A percentile compares a stretch with the other conserved stretches of the same genome.
phyloP scores from a whole-genome alignment of 1,284 basidiomycete genomes.

The Inonotus hispidus region DNA sequence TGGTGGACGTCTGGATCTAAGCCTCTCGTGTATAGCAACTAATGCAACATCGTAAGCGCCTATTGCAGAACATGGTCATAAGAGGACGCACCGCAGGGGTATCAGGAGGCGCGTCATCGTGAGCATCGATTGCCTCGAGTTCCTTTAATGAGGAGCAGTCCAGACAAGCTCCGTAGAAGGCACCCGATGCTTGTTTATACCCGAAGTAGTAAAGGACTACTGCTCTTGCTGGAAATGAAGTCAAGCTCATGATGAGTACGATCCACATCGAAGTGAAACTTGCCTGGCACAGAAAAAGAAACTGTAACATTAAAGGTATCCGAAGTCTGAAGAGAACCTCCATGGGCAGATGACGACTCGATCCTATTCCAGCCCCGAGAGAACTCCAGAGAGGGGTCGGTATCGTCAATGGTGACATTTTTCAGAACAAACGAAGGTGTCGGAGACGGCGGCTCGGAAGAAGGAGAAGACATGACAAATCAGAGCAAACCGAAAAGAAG shows the following conservation, averaged over 20 bases:
- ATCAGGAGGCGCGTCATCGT: background rate
- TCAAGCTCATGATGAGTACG: background rate
- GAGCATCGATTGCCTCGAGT: constrained; percentile 7
- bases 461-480: constrained; percentile 10
- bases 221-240: constrained; percentile 7
- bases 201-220: constrained; percentile 18
- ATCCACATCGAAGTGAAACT: background rate
- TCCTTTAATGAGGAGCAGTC: constrained; percentile 5
- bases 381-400: constrained; percentile 18
- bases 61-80: background rate
- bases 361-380: constrained; percentile 18
- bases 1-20: constrained; percentile 9
- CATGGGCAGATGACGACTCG: constrained; percentile 9
- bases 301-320: constrained; percentile 5
- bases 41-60: background rate
- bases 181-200: constrained; percentile 11
- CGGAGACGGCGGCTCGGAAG: background rate
- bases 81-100: constrained; percentile 7
- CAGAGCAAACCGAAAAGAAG: background rate
- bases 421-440: constrained; percentile 13
- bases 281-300: constrained; percentile 14
- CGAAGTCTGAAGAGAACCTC: constrained; percentile 10
- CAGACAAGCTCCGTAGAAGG: constrained; percentile 15
- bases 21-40: constrained; percentile 9
- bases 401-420: constrained; percentile 18